Evolutionary conservation across 192 early-diverging fungal genomes (phyloP), one percentile per base, ranked within the genome.

Genomic region (Lobosporangium transversale): DNA sequence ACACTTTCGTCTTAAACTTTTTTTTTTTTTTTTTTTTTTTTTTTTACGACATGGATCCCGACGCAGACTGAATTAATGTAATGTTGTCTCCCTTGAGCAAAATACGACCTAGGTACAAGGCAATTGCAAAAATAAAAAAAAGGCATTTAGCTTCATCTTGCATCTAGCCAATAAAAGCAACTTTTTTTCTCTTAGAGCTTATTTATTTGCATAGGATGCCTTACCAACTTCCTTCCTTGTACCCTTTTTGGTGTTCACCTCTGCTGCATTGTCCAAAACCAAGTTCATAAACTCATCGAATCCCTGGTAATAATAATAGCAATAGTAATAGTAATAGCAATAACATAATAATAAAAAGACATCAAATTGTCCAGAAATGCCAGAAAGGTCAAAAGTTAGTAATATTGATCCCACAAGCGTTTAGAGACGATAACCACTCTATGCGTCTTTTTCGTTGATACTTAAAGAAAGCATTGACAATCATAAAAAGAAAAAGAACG

Each of bases 221-320:
- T 12, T 79, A 88, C 94, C 96, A 45, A 98, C 79, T 23, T 82
- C 58, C 62, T 87, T 91, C 61, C 89, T 80, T 20, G 90, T 90
- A 49, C 85, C 86, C 57, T 93, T 93, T 84, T 96, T 96, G 48
- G 81, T 64, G 50, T 92, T 80, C 15, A 96, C 82, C 80, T 98
- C 97, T 53, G 86, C 89, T 26, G 94, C 94, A 23, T 95, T 86
- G 70, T 94, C 97, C 55, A 98, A 82, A 18, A 98, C 97, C 63
- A 98, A 76, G 70, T 93, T 96, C 95, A 98, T 97, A 79, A 98
- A 98, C 78, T 98, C 97, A 79, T 98, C 97, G 78, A 98, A 97
- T 31, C 97, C 97, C 96, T 96, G 83, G n/a, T 43, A 32, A 49
- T 14, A n/a, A n/a, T n/a, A n/a, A n/a, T n/a, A n/a, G n/a, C n/a